Conservation (phyloP, 139 green algal genomes). For the Asterochloris sp. region DNA sequence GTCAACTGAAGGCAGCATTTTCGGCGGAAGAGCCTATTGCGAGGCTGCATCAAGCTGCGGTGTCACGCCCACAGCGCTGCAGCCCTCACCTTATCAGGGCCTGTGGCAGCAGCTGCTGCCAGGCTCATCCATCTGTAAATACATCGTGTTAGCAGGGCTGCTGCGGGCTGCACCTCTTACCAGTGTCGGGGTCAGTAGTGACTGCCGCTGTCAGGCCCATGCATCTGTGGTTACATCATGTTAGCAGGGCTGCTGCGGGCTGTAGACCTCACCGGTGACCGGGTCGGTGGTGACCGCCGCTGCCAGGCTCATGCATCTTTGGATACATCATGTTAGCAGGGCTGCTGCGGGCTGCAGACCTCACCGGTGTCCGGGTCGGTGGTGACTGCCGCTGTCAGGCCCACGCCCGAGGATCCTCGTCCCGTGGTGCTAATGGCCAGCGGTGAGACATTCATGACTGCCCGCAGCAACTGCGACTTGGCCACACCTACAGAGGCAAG, state of each 20-base stretch:
- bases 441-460: conserved; percentile 91
- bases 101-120: neutral
- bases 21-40: too few relatives aligned
- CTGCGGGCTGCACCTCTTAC: too few relatives aligned
- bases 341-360: neutral
- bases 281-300: conserved; percentile 93
- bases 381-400: conserved; percentile 95
- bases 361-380: conserved; percentile 84
- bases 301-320: conserved; percentile 80
- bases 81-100: neutral
- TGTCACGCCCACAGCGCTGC: neutral
- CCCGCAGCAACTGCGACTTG: conserved; percentile 95
- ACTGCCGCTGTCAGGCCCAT: conserved; percentile 77
- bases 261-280: conserved; percentile 69
- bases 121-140: neutral
- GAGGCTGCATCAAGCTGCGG: too few relatives aligned
- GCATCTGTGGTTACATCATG: neutral
- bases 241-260: too few relatives aligned
- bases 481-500: conserved; percentile 53
- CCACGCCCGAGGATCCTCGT: conserved; percentile 92
- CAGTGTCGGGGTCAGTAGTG: conserved; percentile 89
- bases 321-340: neutral
- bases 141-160: too few relatives aligned
- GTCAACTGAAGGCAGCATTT: too few relatives aligned
- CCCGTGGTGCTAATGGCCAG: conserved; percentile 94